Evolutionary conservation across 2,329 filamentous ascomycete genomes (phyloP), one percentile per base, ranked within the genome.

Genomic region (Pseudogymnoascus sp.): DNA sequence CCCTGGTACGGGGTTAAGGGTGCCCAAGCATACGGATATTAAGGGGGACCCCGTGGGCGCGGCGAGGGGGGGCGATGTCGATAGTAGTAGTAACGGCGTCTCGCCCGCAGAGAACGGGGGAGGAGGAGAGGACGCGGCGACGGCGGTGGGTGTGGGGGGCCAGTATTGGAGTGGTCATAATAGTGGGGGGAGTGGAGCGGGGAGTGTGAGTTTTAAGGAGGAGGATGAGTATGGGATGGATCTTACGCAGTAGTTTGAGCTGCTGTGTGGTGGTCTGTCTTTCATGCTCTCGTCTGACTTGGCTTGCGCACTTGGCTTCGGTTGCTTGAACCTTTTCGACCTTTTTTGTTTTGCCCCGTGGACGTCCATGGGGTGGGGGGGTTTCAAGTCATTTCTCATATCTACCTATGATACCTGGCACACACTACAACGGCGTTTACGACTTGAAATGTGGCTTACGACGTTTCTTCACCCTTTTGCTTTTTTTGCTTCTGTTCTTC

Each of bases 151-250:
- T 34, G 68, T 70, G 23, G 54, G 72, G 21, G 77, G 77, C 11
- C 82, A 85, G 66, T 86, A 88, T 72, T 89, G 86, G 79, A 84
- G 85, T 62, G 86, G 87, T 47, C 85, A 83, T 66, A 87, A 89
- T 72, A 89, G 88, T 72, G 88, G 89, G 62, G 86, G 83, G 66
- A 90, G 85, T 72, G 87, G 87, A 63, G 83, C 86, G 51, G 81
- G 80, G 23, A 78, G 80, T 5, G 80, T 90, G 72, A 87, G 88
- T 73, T 91, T 97, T 78, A 96, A 96, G 76, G 93, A 96, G 75
- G 93, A 97, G 77, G 93, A 97, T 70, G 93, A 96, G 77, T 96
- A 90, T 72, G 86, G 86, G 72, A 96, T 96, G 90, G 90, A 95
- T 68, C 76, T 86, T 68, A 82, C 77, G 64, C 76, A 79, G 69